phyloP scores from a whole-genome alignment of 163 green algal species.

The Smithsoniella earleae region DNA sequence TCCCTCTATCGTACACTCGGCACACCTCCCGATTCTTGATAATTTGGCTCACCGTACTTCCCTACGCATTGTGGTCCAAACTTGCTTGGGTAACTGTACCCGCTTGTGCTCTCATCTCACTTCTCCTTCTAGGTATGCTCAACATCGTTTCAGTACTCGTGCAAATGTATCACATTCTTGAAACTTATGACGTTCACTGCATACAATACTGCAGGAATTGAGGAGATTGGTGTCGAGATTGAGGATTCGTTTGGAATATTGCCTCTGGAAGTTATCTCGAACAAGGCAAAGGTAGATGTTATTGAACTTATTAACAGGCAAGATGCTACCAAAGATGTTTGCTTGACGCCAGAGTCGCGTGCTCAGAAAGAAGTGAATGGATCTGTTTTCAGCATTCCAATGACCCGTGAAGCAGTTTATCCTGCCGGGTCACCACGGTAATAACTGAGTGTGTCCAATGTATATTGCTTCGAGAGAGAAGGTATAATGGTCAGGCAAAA shows the following conservation, averaged over 20 bases:
- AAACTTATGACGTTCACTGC: too few relatives aligned
- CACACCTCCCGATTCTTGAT: slow-evolving; percentile 61
- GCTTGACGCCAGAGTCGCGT: neutral
- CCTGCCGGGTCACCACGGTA: neutral
- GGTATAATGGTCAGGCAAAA: neutral
- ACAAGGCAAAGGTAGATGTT: slow-evolving; percentile 28
- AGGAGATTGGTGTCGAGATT: slow-evolving; percentile 56
- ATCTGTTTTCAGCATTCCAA: slow-evolving; percentile 10
- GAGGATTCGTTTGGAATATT: slow-evolving; percentile 37
- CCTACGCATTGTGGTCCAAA: slow-evolving; percentile 51
- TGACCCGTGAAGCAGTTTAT: neutral
- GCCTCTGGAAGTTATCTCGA: slow-evolving; percentile 23
- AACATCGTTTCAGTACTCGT: neutral
- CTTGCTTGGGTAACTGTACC: slow-evolving; percentile 53
- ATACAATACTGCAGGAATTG: slow-evolving; percentile 37
- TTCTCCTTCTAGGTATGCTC: slow-evolving; percentile 61
- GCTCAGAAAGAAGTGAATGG: slow-evolving; percentile 7
- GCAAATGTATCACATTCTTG: too few relatives aligned
- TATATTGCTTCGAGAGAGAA: neutral
- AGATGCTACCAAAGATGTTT: slow-evolving; percentile 4
- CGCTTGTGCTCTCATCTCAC: slow-evolving; percentile 48
- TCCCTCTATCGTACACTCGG: slow-evolving; percentile 51
- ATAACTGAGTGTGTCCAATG: too few relatives aligned
- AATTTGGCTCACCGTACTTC: slow-evolving; percentile 58
- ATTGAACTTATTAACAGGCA: slow-evolving; percentile 30